Evolutionary conservation across 1,284 basidiomycete genomes (phyloP), one percentile per base, ranked within the genome.

Genomic region (Taiwanofungus camphoratus): DNA sequence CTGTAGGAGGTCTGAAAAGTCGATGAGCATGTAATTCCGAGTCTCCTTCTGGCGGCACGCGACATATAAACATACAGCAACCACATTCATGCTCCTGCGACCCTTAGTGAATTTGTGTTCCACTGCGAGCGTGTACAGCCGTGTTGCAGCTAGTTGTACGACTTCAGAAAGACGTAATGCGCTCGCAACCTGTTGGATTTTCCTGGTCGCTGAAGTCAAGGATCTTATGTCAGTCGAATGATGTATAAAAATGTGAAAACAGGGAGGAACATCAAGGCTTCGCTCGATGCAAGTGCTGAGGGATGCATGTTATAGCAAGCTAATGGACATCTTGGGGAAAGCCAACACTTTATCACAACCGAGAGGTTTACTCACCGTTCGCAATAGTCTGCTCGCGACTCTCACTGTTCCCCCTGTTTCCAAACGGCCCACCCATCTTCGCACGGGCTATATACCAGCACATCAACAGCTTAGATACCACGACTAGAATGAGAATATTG

Each of bases 31-130:
- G 61, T 95, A 92, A 47, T 83, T 87, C 30, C 86, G 71, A 0
- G 87, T 91, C 64, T 95, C 91, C 56, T 89, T 90, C 64, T 93
- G 84, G 44, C 96, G 70, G 60, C 93, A 96, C 5, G 93, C 92
- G 39, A 97, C 82, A 61, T 99, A 99, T 39, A 98, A 74, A 63
- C 96, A 99, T 36, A 93, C 87, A 0, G 94, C 95, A 21, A 95
- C 85, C 45, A 98, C 92, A 56, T 97, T 94, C 60, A 92, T 76
- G 52, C 88, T 89, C 58, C 88, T 86, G 26, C 96, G 79, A 2
- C 96, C 96, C 61, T 92, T 91, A 9, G 90, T 93, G 62, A 96
- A 96, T 56, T 87, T 89, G 68, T 92, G 89, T 56, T 94, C 88
- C 32, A 99, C 85, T 1, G 93, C 94, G 21, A 99, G 84, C 7